Evolutionary conservation across 1,139 yeast species (phyloP).

Genomic region (Candida smagusa): DNA sequence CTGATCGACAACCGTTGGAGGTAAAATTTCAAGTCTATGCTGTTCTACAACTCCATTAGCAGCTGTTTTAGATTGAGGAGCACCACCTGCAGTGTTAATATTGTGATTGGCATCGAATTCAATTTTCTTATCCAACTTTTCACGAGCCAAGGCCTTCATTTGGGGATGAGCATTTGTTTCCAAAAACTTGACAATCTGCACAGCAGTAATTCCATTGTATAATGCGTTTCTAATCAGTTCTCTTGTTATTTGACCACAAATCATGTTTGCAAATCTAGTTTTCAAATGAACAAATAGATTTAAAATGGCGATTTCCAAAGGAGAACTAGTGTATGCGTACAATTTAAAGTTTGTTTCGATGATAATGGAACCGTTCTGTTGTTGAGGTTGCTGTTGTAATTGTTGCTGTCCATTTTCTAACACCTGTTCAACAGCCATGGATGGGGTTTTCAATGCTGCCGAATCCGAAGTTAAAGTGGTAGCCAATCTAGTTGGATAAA

Average conservation of each 20-base stretch:
- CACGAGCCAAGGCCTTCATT: constrained; percentile 73
- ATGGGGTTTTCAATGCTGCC: constrained; percentile 63
- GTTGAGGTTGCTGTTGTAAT: constrained; percentile 17
- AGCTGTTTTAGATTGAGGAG: constrained; percentile 32
- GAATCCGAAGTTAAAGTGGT: constrained; percentile 88
- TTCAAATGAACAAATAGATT: constrained; percentile 82
- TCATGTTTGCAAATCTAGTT: constrained; percentile 87
- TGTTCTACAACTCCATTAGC: constrained; percentile 28
- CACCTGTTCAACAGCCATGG: constrained; percentile 66
- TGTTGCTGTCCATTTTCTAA: constrained; percentile 33
- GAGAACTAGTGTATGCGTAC: constrained; percentile 93
- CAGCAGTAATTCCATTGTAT: constrained; percentile 88
- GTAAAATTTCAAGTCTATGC: constrained; percentile 62
- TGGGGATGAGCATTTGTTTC: constrained; percentile 95
- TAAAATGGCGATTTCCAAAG: constrained; percentile 89
- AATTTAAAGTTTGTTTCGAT: constrained; percentile 91
- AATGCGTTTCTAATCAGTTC: constrained; percentile 86
- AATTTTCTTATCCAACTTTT: constrained; percentile 58
- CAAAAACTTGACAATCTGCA: constrained; percentile 84
- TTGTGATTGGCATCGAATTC: constrained; percentile 62
- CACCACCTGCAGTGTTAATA: constrained; percentile 48
- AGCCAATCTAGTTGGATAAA: constrained; percentile 89
- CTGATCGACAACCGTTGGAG: constrained; percentile 96
- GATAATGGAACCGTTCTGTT: constrained; percentile 63
- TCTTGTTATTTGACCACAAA: constrained; percentile 88